These are phyloP conservation scores for Talaromyces sp. DNA, from an alignment of 2,329 filamentous ascomycete species.

Conservation along the genomic window DNA sequence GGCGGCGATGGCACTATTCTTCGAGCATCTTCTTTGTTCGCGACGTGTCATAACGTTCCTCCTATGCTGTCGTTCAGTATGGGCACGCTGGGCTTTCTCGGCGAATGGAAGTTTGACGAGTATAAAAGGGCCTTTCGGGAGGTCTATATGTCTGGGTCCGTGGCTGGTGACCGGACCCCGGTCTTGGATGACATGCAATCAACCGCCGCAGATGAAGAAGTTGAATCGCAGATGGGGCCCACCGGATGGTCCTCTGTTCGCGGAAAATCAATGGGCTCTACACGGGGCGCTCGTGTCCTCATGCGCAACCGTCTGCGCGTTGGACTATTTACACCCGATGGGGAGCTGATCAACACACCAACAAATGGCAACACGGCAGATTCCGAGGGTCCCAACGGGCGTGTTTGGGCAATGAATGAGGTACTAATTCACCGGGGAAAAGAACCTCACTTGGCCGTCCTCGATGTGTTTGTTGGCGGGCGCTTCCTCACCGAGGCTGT, in stretches of 20 bases:
- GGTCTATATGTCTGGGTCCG: constrained; percentile 77
- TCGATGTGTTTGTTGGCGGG: constrained; percentile 85
- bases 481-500: constrained; percentile 90
- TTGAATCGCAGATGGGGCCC: constrained; percentile 26
- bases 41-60: constrained; percentile 72
- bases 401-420: constrained; percentile 81
- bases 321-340: constrained; percentile 69
- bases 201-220: constrained; percentile 17
- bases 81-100: constrained; percentile 90
- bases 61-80: constrained; percentile 94
- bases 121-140: constrained; percentile 89
- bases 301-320: constrained; percentile 83
- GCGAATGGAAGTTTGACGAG: constrained; percentile 93
- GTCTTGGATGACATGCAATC: constrained; percentile 41
- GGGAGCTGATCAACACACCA: constrained; percentile 43
- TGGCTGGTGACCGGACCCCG: constrained; percentile 42
- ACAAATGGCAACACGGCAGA: constrained; percentile 27
- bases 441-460: constrained; percentile 82
- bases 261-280: constrained; percentile 74
- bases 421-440: constrained; percentile 88
- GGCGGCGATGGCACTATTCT: constrained; percentile 91
- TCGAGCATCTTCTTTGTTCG: constrained; percentile 80
- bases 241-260: constrained; percentile 67
- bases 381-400: constrained; percentile 25
- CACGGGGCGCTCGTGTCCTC: constrained; percentile 72